Conservation (phyloP, 1,284 basidiomycete species). For the Puccinia horiana region DNA sequence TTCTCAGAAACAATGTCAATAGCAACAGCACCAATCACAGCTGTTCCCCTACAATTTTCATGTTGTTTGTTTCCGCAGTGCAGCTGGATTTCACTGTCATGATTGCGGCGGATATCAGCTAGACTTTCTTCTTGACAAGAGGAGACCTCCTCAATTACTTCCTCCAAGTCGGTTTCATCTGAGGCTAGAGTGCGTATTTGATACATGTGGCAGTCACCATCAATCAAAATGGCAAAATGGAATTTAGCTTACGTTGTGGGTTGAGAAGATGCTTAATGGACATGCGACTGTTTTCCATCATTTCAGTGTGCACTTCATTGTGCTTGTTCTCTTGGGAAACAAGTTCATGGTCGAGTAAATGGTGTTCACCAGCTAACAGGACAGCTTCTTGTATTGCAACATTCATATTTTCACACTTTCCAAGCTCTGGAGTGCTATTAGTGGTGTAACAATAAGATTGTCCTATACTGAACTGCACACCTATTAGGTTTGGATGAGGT, state of each 20-base stretch:
- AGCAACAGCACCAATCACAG: too few relatives aligned
- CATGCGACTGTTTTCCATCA: not conserved
- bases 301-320: not conserved
- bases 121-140: not conserved
- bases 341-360: not conserved
- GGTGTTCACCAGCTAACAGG: not conserved
- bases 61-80: not conserved
- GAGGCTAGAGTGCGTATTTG: not conserved
- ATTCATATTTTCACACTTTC: not conserved
- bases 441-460: not conserved
- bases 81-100: not conserved
- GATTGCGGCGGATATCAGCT: not conserved
- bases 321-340: not conserved
- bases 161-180: too few relatives aligned
- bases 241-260: not conserved
- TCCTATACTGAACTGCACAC: not conserved
- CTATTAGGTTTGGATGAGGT: not conserved
- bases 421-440: too few relatives aligned
- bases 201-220: too few relatives aligned
- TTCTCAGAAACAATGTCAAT: too few relatives aligned
- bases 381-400: not conserved
- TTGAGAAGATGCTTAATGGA: not conserved
- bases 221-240: not conserved
- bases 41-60: not conserved
- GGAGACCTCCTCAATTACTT: too few relatives aligned